Evolutionary conservation across 2,329 filamentous ascomycete species (phyloP).

Genomic region (Xylaria hypoxylon): DNA sequence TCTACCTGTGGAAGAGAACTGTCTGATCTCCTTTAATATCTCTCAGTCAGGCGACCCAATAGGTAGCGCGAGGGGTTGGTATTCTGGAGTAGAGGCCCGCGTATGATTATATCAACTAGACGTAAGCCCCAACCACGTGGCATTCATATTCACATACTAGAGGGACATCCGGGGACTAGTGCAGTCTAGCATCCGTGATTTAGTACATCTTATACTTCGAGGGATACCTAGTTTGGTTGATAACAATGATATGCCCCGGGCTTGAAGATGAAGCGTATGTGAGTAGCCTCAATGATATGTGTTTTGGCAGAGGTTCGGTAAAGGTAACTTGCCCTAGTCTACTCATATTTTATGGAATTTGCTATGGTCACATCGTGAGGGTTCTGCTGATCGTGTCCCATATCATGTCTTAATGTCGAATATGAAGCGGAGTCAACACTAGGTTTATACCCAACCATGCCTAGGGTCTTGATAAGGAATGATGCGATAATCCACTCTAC

Average conservation of each 20-base stretch:
- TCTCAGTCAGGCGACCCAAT: too few species aligned
- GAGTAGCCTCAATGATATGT: background rate
- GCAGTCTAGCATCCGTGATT: background rate
- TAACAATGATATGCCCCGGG: background rate
- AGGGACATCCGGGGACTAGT: background rate
- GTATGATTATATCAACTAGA: background rate
- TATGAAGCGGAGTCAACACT: slow-evolving; percentile 9
- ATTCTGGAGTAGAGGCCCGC: background rate
- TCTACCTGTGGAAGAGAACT: background rate
- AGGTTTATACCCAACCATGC: slow-evolving; percentile 3
- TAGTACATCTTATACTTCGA: background rate
- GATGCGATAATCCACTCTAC: slow-evolving; percentile 13
- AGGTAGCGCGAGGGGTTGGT: background rate
- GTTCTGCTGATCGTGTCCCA: slow-evolving; percentile 1
- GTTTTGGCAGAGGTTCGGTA: background rate
- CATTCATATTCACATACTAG: background rate
- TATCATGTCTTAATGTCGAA: background rate
- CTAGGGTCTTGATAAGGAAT: slow-evolving; percentile 18
- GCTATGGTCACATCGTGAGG: background rate
- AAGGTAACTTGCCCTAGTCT: background rate
- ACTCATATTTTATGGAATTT: background rate
- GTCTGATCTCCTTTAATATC: background rate
- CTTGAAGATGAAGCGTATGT: background rate
- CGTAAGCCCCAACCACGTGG: background rate
- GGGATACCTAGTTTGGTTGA: background rate